Conservation (phyloP, 345 rosid genomes). For the Lepidium didymum region DNA sequence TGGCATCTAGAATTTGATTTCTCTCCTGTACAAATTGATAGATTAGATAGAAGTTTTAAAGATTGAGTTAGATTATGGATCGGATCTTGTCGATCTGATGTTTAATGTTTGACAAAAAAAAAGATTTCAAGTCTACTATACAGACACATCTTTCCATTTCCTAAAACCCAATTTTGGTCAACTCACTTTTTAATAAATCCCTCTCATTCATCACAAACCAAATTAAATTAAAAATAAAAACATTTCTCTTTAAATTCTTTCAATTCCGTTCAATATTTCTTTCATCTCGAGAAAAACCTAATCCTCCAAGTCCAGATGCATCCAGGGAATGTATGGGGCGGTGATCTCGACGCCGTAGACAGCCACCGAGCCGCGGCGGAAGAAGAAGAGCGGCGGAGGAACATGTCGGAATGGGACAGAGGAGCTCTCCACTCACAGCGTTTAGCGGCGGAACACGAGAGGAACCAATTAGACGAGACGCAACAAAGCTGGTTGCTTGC, state of each 20-base stretch:
- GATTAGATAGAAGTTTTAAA: too few relatives aligned
- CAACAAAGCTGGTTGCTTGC: slow-evolving; percentile 84
- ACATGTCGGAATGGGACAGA: slow-evolving; percentile 44
- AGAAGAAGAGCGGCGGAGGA: slow-evolving; percentile 31
- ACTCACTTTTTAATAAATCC: slow-evolving; percentile 17
- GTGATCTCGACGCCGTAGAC: slow-evolving; percentile 47
- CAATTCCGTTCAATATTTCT: neutral
- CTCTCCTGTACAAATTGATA: too few relatives aligned
- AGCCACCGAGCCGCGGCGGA: slow-evolving; percentile 27
- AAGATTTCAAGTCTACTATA: neutral
- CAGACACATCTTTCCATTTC: slow-evolving; percentile 14
- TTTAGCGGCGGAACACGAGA: neutral
- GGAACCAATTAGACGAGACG: slow-evolving; percentile 52
- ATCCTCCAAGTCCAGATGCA: slow-evolving; percentile 37
- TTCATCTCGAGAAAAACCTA: neutral
- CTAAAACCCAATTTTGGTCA: slow-evolving; percentile 10
- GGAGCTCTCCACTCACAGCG: slow-evolving; percentile 38
- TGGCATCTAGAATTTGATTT: too few relatives aligned
- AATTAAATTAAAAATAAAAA: neutral
- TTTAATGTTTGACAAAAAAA: too few relatives aligned
- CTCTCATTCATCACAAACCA: neutral
- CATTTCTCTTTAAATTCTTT: neutral
- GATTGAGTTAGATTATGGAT: too few relatives aligned
- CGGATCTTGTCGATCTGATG: too few relatives aligned
- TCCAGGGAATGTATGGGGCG: slow-evolving; percentile 72